Evolutionary conservation across 2,329 filamentous ascomycete genomes (phyloP), one percentile per base, ranked within the genome.

Genomic region (Rhytidhysteron rufulum): DNA sequence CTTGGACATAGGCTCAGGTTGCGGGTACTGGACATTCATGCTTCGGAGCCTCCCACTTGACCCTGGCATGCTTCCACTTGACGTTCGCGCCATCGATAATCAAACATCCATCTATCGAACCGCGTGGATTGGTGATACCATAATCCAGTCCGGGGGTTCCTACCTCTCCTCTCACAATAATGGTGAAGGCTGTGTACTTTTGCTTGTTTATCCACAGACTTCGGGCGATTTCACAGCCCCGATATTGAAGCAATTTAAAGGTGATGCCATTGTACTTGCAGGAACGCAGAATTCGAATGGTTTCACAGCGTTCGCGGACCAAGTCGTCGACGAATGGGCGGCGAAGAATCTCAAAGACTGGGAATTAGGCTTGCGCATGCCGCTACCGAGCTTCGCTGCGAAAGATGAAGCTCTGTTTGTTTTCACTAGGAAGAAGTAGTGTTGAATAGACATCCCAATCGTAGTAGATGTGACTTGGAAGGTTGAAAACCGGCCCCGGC

Each of bases 391-490:
- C 59, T 88, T 88, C 63, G 79, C 83, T 3, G 85, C 82, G 20
- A 88, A 88, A 61, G 85, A 89, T 52, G 85, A 89, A 65, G 85
- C 80, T 0, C 55, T 88, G 40, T 88, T 82, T 62, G 74, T 86
- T 16, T 88, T 84, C 39, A 58, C 66, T 50, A 63, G 62, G 42
- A 62, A 45, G 42, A 53, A 52, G 36, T 36, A 13, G 24, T 27
- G n/a, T n/a, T n/a, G n/a, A n/a, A n/a, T n/a, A n/a, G n/a, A n/a
- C n/a, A n/a, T n/a, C n/a, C n/a, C n/a, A n/a, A n/a, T n/a, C n/a
- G n/a, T n/a, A n/a, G n/a, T n/a, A n/a, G n/a, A n/a, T n/a, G n/a
- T n/a, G n/a, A n/a, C n/a, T n/a, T n/a, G n/a, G n/a, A n/a, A n/a
- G n/a, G n/a, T n/a, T n/a, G n/a, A n/a, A n/a, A n/a, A n/a, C n/a